Base-by-base conservation (phyloP, 306 rosid genomes). In the Dicorynia guianensis region DNA sequence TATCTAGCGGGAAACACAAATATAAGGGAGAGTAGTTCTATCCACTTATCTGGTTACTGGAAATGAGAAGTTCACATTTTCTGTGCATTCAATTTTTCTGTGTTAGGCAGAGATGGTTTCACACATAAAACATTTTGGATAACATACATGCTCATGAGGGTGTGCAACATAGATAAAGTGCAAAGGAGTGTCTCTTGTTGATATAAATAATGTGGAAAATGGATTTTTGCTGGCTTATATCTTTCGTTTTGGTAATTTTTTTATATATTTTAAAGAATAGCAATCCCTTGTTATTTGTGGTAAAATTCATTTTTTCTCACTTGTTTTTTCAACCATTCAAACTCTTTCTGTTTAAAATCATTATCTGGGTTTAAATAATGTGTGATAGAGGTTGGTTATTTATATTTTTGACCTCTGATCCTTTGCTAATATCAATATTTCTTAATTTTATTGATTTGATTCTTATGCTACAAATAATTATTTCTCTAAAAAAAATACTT, bases 111-210 rank as follows among this genome's bases (percentile, higher is more conserved):
- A 81, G 99, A 95, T 88, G 99, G 99, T 52, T 90, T 95, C 79
- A 95, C 95, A 2, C 97, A 95, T 77, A 95, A n/a, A n/a, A 95
- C 81, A 95, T 95, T 97, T 82, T 95, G 99, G 99, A 95, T 76
- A 95, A 95, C 76, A 95, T 95, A 62, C 97, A 95, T 78, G 96
- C 97, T 79, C 99, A 77, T 64, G 65, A 89, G 99, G 81, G 97
- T 90, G 18, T 95, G 97, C 86, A 95, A n/a, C n/a, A n/a, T n/a
- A 92, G 87, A 87, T 92, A 18, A 95, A 80, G 79, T 95, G 99
- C 84, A 85, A 80, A 80, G 99, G 99, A 71, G 99, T 95, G 76
- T 95, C 97, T 69, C 90, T 96, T 0, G 94, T 90, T 18, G 96
- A 91, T 57, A 88, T 91, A 93, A 93, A 91, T 72, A 91, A 89